A percentile compares a stretch with the other conserved stretches of the same genome.
These are phyloP conservation scores for Dipteronia sinensis DNA, from an alignment of 345 rosid genomes.

Conservation along the genomic window DNA sequence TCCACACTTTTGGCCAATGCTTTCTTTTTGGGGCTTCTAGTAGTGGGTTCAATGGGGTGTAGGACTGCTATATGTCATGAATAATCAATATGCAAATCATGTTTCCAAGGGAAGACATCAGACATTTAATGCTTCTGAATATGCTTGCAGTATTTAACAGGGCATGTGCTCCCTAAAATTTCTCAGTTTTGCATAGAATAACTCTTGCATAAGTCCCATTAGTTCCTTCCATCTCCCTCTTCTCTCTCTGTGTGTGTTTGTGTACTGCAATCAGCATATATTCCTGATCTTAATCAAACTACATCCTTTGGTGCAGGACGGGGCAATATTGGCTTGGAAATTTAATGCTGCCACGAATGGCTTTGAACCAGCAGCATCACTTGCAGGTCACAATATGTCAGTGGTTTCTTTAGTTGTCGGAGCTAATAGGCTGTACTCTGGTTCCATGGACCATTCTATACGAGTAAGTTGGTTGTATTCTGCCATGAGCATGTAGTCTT, in stretches of 20 bases:
- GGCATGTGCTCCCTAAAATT: neutral
- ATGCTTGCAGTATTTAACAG: neutral
- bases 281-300: neutral
- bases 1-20: neutral
- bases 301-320: slow-evolving; percentile 62
- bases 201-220: neutral
- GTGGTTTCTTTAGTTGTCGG: slow-evolving; percentile 91
- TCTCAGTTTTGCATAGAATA: neutral
- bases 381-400: slow-evolving; percentile 64
- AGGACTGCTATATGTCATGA: neutral
- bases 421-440: slow-evolving; percentile 88
- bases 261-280: neutral
- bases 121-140: neutral
- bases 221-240: neutral
- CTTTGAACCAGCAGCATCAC: slow-evolving; percentile 89
- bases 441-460: slow-evolving; percentile 92
- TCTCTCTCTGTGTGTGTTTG: neutral
- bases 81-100: neutral
- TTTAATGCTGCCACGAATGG: slow-evolving; percentile 59
- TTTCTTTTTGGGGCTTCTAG: slow-evolving; percentile 12
- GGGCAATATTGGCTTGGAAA: slow-evolving; percentile 85
- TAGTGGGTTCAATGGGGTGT: neutral
- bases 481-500: neutral
- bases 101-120: neutral
- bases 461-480: slow-evolving; percentile 46